Conservation (phyloP, 1,284 basidiomycete genomes). For the Peniophora sp. region DNA sequence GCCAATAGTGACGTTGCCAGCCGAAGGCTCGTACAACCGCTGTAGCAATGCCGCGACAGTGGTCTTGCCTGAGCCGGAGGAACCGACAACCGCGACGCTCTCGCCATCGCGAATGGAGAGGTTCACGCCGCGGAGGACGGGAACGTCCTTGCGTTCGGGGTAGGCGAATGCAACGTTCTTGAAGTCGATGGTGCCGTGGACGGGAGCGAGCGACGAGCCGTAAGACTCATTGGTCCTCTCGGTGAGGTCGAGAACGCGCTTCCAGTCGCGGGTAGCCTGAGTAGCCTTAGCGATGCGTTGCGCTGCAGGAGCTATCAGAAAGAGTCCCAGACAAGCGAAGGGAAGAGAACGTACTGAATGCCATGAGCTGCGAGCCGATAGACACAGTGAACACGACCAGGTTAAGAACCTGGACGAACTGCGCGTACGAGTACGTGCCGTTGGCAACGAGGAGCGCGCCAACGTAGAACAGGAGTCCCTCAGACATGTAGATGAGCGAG, state of each 20-base stretch:
- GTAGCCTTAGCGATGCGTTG: slow-evolving; percentile 75
- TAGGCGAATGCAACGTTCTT: slow-evolving; percentile 74
- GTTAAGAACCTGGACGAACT: slow-evolving; percentile 87
- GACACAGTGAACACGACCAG: slow-evolving; percentile 91
- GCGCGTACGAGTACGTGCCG: slow-evolving; percentile 79
- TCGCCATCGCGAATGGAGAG: slow-evolving; percentile 66
- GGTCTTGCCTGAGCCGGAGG: slow-evolving; percentile 86
- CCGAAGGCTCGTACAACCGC: slow-evolving; percentile 73
- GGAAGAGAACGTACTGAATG: slow-evolving; percentile 61
- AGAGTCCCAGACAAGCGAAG: not conserved
- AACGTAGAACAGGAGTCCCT: slow-evolving; percentile 87
- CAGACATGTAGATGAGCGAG: slow-evolving; percentile 80
- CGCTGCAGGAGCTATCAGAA: slow-evolving; percentile 35
- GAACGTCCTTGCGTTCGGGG: slow-evolving; percentile 68
- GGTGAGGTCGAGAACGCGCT: slow-evolving; percentile 56
- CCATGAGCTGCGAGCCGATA: slow-evolving; percentile 84
- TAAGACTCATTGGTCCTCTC: slow-evolving; percentile 58
- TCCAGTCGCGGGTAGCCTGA: slow-evolving; percentile 76
- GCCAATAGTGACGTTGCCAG: slow-evolving; percentile 59
- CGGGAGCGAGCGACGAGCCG: slow-evolving; percentile 57
- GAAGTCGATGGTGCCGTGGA: slow-evolving; percentile 64
- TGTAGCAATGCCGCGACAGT: slow-evolving; percentile 81
- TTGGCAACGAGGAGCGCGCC: slow-evolving; percentile 77
- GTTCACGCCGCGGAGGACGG: slow-evolving; percentile 61
- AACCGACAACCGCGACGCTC: slow-evolving; percentile 82